Evolutionary conservation across 352 stramenopile genomes (phyloP).

Genomic region (Blastocystis sp.): DNA sequence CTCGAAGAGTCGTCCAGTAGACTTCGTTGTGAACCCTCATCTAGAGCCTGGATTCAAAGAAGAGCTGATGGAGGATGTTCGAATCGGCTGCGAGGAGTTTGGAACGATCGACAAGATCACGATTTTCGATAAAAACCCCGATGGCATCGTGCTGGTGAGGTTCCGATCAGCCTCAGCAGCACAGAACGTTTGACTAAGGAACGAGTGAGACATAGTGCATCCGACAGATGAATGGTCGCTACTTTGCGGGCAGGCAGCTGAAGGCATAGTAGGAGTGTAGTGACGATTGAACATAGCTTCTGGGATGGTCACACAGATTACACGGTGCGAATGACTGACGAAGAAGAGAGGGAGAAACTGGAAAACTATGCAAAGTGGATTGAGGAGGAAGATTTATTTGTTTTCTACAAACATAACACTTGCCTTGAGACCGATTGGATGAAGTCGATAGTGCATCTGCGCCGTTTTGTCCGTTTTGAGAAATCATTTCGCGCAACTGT

Average conservation of each 20-base stretch:
- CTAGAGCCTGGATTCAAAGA: conserved; percentile 37
- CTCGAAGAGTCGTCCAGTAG: not conserved
- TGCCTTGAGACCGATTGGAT: not conserved
- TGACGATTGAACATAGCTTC: conserved; percentile 1
- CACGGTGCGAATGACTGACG: conserved; percentile 24
- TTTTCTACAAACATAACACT: not conserved
- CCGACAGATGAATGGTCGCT: conserved; percentile 40
- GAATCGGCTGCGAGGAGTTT: conserved; percentile 23
- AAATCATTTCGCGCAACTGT: not conserved
- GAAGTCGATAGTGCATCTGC: not conserved
- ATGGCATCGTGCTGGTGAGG: conserved; percentile 52
- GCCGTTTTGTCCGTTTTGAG: not conserved
- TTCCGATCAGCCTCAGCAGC: conserved; percentile 20
- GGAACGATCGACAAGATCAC: conserved; percentile 33
- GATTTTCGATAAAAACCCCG: conserved; percentile 47
- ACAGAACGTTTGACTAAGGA: not conserved
- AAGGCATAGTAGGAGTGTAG: conserved; percentile 5
- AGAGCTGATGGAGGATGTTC: conserved; percentile 18
- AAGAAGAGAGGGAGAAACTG: conserved; percentile 54
- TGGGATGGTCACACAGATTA: conserved; percentile 60
- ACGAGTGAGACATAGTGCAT: conserved; percentile 19
- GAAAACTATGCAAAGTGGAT: conserved; percentile 57
- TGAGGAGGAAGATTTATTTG: conserved; percentile 41
- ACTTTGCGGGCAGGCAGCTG: conserved; percentile 42
- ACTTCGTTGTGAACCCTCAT: not conserved